Base-by-base conservation (phyloP, 2,329 filamentous ascomycete genomes). In the Arachnopeziza araneosa region DNA sequence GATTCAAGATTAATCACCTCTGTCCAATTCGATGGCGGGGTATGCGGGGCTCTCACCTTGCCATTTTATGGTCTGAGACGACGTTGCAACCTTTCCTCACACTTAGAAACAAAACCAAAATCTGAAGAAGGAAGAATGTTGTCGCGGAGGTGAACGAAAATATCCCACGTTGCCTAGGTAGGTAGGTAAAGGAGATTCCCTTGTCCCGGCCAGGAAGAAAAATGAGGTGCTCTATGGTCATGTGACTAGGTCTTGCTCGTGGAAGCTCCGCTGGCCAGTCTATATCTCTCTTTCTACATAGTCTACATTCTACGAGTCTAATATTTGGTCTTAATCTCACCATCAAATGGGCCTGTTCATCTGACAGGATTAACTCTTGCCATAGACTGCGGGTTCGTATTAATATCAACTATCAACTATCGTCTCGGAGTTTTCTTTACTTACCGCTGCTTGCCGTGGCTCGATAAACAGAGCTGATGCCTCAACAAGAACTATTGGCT, bases 381-480 rank as follows among this genome's bases (percentile, higher is more conserved):
- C 67, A 68, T 67, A 21, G 55, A 57, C 67, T 68, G 36, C 36
- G 57, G 49, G 24, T 36, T 50, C 19, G 52, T 44, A 44, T 54
- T 59, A 56, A 24, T 36, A 32, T 60, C 5, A 24, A 4, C 26
- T 36, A 32, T 60, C 5, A 24, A 4, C 26, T 30, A 32, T 24
- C 54, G n/a, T 50, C 23, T 49, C 24, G 36, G 1, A 30, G 50
- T 24, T 30, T 56, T 17, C 14, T 17, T n/a, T 26, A 69, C 70
- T 64, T 60, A 73, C 71, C 24, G 85, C 83, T 62, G 92, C 92
- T 72, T 90, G 84, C 75, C 86, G 93, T 30, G 93, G 93, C 75
- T 95, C 91, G 69, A 98, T 83, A 73, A 96, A 98, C 67, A 99
- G 76, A 2, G 88, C 92, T 71, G 89, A 88, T 0, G 91, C 93